phyloP scores from a whole-genome alignment of 176 grass and related monocot species.

The Oryza meridionalis region DNA sequence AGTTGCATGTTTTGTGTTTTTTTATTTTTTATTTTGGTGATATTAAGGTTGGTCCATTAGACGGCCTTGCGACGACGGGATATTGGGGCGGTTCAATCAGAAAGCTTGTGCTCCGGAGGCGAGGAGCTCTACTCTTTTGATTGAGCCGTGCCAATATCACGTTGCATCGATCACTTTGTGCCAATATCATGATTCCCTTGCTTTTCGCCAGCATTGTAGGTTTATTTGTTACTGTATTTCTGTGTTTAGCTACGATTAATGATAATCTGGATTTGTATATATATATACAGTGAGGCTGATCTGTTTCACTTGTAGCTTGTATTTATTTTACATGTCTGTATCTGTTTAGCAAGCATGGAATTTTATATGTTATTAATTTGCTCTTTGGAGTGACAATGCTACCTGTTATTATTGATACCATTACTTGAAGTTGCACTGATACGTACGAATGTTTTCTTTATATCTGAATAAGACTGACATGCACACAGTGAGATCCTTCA shows the following conservation, averaged over 20 bases:
- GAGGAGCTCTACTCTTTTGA: constrained; percentile 53
- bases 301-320: not conserved
- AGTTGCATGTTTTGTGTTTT: not conserved
- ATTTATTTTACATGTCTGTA: not conserved
- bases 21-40: not conserved
- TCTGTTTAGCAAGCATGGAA: not conserved
- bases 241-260: not conserved
- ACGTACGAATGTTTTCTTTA: not conserved
- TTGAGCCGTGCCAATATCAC: constrained; percentile 95
- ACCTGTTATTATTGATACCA: not conserved
- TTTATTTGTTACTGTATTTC: not conserved
- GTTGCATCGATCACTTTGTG: not conserved
- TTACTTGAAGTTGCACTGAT: not conserved
- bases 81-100: constrained; percentile 74
- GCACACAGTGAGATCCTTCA: not conserved
- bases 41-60: too few species aligned
- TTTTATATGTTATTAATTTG: not conserved
- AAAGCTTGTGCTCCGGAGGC: constrained; percentile 38
- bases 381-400: not conserved
- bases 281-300: not conserved
- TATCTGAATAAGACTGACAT: not conserved
- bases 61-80: constrained; percentile 30
- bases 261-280: not conserved
- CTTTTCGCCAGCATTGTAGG: not conserved
- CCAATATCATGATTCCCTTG: not conserved